phyloP scores from a whole-genome alignment of 441 rosid genomes.

The Pelargonium cotyledonis region DNA sequence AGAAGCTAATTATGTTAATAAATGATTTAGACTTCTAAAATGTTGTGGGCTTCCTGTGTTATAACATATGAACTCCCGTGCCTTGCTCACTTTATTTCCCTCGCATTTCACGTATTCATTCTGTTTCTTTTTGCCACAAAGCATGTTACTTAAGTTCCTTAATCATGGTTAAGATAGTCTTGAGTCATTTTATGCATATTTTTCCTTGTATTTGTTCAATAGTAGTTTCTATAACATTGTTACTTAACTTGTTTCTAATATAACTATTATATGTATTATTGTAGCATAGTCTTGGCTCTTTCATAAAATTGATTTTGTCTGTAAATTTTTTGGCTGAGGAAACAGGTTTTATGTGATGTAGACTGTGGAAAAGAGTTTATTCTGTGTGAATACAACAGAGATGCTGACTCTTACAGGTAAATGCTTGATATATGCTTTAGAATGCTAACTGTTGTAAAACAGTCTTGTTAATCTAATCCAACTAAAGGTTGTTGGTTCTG shows the following conservation, averaged over 20 bases:
- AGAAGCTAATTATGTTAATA: too few species aligned
- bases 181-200: background rate
- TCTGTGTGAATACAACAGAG: conserved; percentile 94
- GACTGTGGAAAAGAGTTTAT: conserved; percentile 75
- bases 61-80: too few species aligned
- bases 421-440: background rate
- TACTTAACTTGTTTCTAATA: too few species aligned
- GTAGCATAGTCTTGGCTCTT: background rate
- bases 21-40: too few species aligned
- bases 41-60: too few species aligned
- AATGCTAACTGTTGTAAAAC: background rate
- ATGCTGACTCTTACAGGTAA: conserved; percentile 92
- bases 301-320: background rate
- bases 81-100: background rate
- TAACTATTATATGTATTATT: background rate
- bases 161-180: background rate
- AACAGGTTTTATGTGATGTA: conserved; percentile 59
- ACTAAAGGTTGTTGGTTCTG: background rate
- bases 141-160: background rate
- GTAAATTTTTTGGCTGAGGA: conserved; percentile 8
- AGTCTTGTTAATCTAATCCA: background rate
- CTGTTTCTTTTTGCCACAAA: background rate
- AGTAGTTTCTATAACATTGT: background rate
- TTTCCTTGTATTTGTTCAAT: background rate
- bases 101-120: background rate